Evolutionary conservation across 2,329 filamentous ascomycete species (phyloP), one percentile per base, ranked within the genome.

Genomic region (Geosmithia putterillii): DNA sequence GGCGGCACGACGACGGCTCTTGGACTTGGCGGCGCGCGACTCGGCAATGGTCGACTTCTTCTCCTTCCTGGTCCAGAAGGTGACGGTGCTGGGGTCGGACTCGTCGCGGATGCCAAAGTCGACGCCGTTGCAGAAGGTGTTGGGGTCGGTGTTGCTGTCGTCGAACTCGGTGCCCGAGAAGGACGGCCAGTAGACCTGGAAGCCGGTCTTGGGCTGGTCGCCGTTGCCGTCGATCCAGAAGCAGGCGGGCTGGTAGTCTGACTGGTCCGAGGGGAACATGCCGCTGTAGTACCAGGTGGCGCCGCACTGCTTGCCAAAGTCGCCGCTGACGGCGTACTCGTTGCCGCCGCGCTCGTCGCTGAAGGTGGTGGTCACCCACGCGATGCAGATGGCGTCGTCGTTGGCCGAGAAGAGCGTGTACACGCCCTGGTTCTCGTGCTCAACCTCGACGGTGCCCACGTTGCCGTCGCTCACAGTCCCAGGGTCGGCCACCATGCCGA

Each of bases 111-210:
- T 42, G 38, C 46, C 37, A 35, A 50, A 47, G 22, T 48, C 42
- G 21, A 45, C 42, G 2, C 36, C 38, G 42, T 45, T 44, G 44
- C 48, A 53, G 40, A 45, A 46, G 43, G 50, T 48, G 39, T 54
- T 38, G 17, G 49, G 32, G 32, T 37, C 22, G 9, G 42, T 35
- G 34, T 47, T 48, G 20, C 40, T 42, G 5, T 38, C 25, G n/a
- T 48, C 18, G 8, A 43, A 48, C 15, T 34, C 39, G 19, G 25
- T 8, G 23, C 15, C 28, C 6, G 47, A 42, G 44, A 56, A 58
- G 37, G 56, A 52, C 19, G 54, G 54, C 50, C 52, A 59, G 49
- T 57, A 55, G 5, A 57, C 42, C 38, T 59, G 56, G 42, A 59
- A 58, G 3, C 52, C 55, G 2, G 51, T 57, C 32, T 55, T 49